phyloP scores from a whole-genome alignment of 2,329 filamentous ascomycete species.

The Clarireedia homoeocarpa region DNA sequence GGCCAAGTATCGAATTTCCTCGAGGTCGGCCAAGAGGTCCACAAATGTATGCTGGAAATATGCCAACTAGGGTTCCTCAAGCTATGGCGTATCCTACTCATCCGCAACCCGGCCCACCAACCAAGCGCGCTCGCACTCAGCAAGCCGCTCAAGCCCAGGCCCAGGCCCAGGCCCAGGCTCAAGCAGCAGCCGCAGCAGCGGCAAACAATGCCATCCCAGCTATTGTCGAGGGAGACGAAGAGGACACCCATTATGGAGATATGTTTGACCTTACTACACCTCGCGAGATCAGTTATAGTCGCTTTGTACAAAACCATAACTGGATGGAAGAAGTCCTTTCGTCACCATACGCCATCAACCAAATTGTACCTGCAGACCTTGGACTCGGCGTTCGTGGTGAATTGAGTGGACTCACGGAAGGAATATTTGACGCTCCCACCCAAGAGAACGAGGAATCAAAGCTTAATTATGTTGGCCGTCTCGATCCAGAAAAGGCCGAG shows the following conservation, averaged over 20 bases:
- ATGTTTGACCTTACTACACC: slow-evolving; percentile 85
- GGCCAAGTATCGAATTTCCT: slow-evolving; percentile 76
- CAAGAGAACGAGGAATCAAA: slow-evolving; percentile 36
- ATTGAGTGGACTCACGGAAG: slow-evolving; percentile 71
- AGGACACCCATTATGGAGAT: slow-evolving; percentile 80
- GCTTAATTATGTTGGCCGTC: slow-evolving; percentile 46
- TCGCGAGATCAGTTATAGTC: slow-evolving; percentile 75
- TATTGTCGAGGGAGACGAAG: slow-evolving; percentile 56
- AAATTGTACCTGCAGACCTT: slow-evolving; percentile 81
- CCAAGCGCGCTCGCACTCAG: slow-evolving; percentile 40
- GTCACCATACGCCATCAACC: slow-evolving; percentile 77
- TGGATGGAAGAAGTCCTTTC: slow-evolving; percentile 98
- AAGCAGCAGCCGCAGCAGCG: slow-evolving; percentile 16
- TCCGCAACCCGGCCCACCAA: slow-evolving; percentile 38
- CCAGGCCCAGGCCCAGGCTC: background rate
- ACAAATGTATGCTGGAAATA: slow-evolving; percentile 22
- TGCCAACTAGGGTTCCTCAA: slow-evolving; percentile 34
- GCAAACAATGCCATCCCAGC: slow-evolving; percentile 12
- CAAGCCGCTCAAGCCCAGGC: background rate
- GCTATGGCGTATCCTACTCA: slow-evolving; percentile 56
- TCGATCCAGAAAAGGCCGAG: slow-evolving; percentile 70
- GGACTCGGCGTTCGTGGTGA: slow-evolving; percentile 80
- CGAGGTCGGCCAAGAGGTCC: slow-evolving; percentile 36
- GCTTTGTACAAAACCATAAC: slow-evolving; percentile 92
- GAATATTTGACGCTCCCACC: slow-evolving; percentile 65